Conservation (phyloP, 805 yeast species). For the Zygosaccharomyces siamensis region DNA sequence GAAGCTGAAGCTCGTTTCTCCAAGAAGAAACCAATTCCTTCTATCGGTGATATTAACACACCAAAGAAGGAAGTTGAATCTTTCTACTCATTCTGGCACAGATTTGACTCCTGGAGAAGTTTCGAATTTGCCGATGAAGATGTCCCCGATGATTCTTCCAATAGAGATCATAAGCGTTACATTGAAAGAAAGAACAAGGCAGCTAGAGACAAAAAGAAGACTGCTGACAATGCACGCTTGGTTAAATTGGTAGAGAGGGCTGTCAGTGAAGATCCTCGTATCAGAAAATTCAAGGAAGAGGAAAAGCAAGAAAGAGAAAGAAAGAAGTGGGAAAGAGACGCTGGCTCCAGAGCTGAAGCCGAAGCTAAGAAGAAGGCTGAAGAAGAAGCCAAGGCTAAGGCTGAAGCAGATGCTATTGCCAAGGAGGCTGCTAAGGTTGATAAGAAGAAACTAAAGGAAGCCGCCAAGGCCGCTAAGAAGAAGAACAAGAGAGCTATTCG, state of each 20-base stretch:
- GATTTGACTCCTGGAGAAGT: constrained; percentile 96
- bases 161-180: constrained; percentile 99
- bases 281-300: constrained; percentile 84
- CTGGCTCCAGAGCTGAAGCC: constrained; percentile 95
- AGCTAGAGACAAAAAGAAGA: constrained; percentile 94
- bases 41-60: constrained; percentile 62
- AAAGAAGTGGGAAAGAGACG: constrained; percentile 96
- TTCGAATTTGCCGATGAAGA: constrained; percentile 98
- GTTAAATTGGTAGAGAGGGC: constrained; percentile 86
- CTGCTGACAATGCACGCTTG: constrained; percentile 90
- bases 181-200: constrained; percentile 96
- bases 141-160: constrained; percentile 97
- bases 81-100: constrained; percentile 89
- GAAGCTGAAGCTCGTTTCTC: constrained; percentile 90
- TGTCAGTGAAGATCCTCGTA: constrained; percentile 87
- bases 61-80: constrained; percentile 76
- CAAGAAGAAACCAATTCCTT: constrained; percentile 83
- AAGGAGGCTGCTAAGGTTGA: constrained; percentile 59
- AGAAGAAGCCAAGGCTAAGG: constrained; percentile 78
- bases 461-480: constrained; percentile 85
- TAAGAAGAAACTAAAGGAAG: constrained; percentile 93
- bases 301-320: constrained; percentile 93
- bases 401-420: constrained; percentile 68
- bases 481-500: constrained; percentile 90
- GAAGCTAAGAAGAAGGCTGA: constrained; percentile 85